Percentiles rank a stretch among this genome's conserved stretches.
These are phyloP conservation scores for Penicillium antarcticum DNA, from an alignment of 495 filamentous ascomycete genomes.

Conservation along the genomic window DNA sequence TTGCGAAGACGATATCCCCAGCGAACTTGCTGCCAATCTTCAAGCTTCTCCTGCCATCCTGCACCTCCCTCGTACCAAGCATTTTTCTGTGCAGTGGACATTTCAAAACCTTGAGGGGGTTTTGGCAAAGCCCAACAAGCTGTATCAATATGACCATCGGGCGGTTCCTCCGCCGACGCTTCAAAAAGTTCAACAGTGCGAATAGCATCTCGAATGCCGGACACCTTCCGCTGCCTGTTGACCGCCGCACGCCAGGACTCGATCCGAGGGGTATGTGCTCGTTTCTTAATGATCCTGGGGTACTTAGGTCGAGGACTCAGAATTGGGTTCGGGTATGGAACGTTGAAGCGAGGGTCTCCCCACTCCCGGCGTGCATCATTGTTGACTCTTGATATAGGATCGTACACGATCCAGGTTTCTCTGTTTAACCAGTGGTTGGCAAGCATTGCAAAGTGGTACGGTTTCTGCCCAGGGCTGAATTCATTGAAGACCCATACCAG, in stretches of 20 bases:
- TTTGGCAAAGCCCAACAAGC: conserved; percentile 42
- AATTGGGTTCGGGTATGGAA: conserved; percentile 25
- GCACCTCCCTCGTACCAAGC: conserved; percentile 42
- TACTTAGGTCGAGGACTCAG: conserved; percentile 26
- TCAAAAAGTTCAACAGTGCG: conserved; percentile 30
- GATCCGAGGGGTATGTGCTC: conserved; percentile 27
- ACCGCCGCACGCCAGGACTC: conserved; percentile 40
- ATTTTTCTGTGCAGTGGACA: conserved; percentile 34
- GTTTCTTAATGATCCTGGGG: conserved; percentile 10
- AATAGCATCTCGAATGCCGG: conserved; percentile 24
- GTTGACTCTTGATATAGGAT: conserved; percentile 36
- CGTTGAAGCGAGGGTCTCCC: conserved; percentile 38
- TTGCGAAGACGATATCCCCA: conserved; percentile 38
- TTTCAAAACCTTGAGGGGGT: conserved; percentile 39
- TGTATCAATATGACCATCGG: conserved; percentile 38
- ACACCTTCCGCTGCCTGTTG: conserved; percentile 30
- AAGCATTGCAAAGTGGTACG: conserved; percentile 41
- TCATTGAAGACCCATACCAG: conserved; percentile 40
- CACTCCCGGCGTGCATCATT: conserved; percentile 28
- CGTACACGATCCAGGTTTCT: conserved; percentile 39
- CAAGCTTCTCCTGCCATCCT: conserved; percentile 42
- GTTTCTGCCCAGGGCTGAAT: conserved; percentile 36
- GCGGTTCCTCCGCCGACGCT: conserved; percentile 38
- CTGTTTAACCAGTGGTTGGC: conserved; percentile 45
- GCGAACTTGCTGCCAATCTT: conserved; percentile 39